Evolutionary conservation across 2,329 filamentous ascomycete genomes (phyloP), one percentile per base, ranked within the genome.

Genomic region (Colletotrichum sp.): DNA sequence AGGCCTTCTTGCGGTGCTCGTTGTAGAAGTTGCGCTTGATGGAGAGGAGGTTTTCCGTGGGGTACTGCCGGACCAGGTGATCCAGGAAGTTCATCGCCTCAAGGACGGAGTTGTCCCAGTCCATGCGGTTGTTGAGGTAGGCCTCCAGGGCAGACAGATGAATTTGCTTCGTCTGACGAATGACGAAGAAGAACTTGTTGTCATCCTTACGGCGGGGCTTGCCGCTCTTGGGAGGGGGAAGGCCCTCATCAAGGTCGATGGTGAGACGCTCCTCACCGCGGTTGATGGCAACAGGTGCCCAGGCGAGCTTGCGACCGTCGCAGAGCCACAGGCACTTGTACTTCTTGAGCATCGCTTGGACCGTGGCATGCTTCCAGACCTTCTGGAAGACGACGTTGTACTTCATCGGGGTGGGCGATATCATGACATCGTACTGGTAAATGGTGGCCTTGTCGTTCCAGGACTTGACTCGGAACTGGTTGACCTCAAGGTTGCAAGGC

Each of bases 61-160:
- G 95, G n/a, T 87, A 89, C 83, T 98, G 92, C 6, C 97, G 95
- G 71, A 99, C 88, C 9, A 96, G 88, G 82, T 99, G 97, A 78
- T 99, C 97, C 6, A 98, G 88, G 81, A 98, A 98, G 82, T 94
- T 98, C 84, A 99, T 91, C 16, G 94, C 93, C 81, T 97, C 95
- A 9, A 96, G 89, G 25, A 96, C 92, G 25, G 89, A 86, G 49
- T 91, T 91, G 81, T 94, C 91, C 83, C 94, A 94, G 2, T 88
- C 84, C 25, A 89, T 86, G 75, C 90, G 86, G 64, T 92, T 89
- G 2, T 88, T 81, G 3, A 98, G 87, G 82, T 96, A 98, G 0
- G 88, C 87, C 5, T 89, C 85, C 0, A 99, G 89, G 1, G 90
- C 87, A 5, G 88, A 85, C 69, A 99, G 90, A 59, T 94, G 90